Conservation (phyloP, 2,329 filamentous ascomycete genomes). For the Hysterium pulicare region DNA sequence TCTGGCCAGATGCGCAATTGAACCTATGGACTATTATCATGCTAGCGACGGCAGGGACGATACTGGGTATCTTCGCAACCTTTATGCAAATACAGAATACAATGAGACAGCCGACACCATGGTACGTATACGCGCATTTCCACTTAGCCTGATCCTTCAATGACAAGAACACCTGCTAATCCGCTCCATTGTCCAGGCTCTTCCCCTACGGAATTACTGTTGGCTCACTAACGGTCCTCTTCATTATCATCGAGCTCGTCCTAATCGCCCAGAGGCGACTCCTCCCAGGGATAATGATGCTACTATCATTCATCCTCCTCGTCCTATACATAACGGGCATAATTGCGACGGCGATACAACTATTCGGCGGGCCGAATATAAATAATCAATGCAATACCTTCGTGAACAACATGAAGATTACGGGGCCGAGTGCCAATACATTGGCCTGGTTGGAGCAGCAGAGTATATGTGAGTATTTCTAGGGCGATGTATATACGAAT, state of each 20-base stretch:
- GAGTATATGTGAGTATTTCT: slow-evolving; percentile 56
- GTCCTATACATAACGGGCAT: slow-evolving; percentile 60
- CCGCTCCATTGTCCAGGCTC: slow-evolving; percentile 46
- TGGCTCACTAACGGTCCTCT: slow-evolving; percentile 54
- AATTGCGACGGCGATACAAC: slow-evolving; percentile 61
- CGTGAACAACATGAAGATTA: slow-evolving; percentile 46
- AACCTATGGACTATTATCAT: slow-evolving; percentile 65
- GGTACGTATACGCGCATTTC: slow-evolving; percentile 43
- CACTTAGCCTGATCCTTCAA: background rate
- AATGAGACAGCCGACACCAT: slow-evolving; percentile 56
- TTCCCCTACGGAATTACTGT: slow-evolving; percentile 62
- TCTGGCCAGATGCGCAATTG: slow-evolving; percentile 63
- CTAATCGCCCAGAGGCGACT: slow-evolving; percentile 56
- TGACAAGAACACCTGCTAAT: background rate
- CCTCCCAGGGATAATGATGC: slow-evolving; percentile 57
- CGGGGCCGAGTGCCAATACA: slow-evolving; percentile 52
- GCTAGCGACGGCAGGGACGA: slow-evolving; percentile 54
- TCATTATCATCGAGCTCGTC: slow-evolving; percentile 57
- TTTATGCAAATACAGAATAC: slow-evolving; percentile 58
- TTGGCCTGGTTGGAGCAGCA: slow-evolving; percentile 61
- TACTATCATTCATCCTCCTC: slow-evolving; percentile 60
- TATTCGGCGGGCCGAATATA: slow-evolving; percentile 58
- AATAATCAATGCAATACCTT: slow-evolving; percentile 58
- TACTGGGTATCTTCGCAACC: slow-evolving; percentile 59
- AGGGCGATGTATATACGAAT: no score